Evolutionary conservation across 371 early-diverging fungal species (phyloP).

Genomic region (Mortierella sp.): DNA sequence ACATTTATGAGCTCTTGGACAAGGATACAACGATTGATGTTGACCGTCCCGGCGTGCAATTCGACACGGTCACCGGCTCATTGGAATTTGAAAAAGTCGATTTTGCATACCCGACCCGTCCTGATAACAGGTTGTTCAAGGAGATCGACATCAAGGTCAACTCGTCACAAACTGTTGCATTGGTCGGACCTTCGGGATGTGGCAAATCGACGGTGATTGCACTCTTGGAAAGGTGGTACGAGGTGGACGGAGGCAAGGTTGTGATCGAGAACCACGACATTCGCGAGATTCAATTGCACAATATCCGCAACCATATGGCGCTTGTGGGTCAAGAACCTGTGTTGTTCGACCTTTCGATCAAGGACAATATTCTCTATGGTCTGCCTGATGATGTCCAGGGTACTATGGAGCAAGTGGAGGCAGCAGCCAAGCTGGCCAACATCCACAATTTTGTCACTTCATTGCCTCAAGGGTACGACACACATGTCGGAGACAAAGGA

Average conservation of each 20-base stretch:
- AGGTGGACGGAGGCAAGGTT: slow-evolving; percentile 72
- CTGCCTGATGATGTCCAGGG: slow-evolving; percentile 20
- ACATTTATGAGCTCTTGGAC: too few species aligned
- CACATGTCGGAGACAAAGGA: slow-evolving; percentile 83
- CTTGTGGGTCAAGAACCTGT: slow-evolving; percentile 88
- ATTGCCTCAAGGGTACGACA: slow-evolving; percentile 79
- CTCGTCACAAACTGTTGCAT: slow-evolving; percentile 67
- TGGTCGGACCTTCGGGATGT: slow-evolving; percentile 77
- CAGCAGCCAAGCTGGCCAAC: slow-evolving; percentile 53
- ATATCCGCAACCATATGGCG: slow-evolving; percentile 71
- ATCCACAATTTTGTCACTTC: slow-evolving; percentile 74
- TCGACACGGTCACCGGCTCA: too few species aligned
- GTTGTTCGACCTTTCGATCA: slow-evolving; percentile 76
- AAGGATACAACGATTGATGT: too few species aligned
- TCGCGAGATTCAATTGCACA: slow-evolving; percentile 69
- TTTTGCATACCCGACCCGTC: too few species aligned
- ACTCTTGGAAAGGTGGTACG: slow-evolving; percentile 78
- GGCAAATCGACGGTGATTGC: slow-evolving; percentile 78
- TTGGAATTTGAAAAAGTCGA: too few species aligned
- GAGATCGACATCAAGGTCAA: too few species aligned
- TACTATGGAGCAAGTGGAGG: slow-evolving; percentile 49
- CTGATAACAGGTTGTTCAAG: too few species aligned
- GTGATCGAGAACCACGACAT: slow-evolving; percentile 82
- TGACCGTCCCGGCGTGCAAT: too few species aligned
- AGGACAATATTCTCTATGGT: slow-evolving; percentile 80